Base-by-base conservation (phyloP, 768 basidiomycete species). In the Pleurotus pulmonarius region DNA sequence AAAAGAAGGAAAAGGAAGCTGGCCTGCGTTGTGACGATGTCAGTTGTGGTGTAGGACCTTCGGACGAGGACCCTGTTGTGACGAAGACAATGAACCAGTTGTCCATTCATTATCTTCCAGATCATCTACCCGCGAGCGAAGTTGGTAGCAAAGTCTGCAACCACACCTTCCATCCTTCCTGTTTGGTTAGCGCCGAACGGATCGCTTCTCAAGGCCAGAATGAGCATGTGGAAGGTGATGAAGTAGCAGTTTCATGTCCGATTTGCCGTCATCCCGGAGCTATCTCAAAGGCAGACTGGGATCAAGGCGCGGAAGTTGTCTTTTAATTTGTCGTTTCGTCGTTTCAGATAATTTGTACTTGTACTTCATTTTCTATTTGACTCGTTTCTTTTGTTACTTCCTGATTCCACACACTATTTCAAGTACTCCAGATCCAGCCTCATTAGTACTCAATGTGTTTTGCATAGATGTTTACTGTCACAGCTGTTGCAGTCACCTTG, bases 1-100 rank as follows among this genome's bases (percentile, higher is more conserved):
- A 92, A 67, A 77, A 80, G 57, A 76, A 81, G 55, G 90, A 92
- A 68, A 80, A 85, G 18, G 87, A 89, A 65, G 78, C 81, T 18
- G 90, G 88, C 0, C 64, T 90, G 62, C 75, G 90, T 48, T 92
- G 90, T 66, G 81, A 73, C 39, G 90, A 91, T 62, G 70, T 83
- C 25, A 83, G 82, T 58, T 92, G 90, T 67, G 88, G 87, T 2
- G 66, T 90, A 25, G 90, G 88, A 0, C 88, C 88, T 5, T 83
- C 82, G 12, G 88, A 90, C 56, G 88, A 89, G 13, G 86, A 88
- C 43, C 87, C 87, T 12, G 70, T 69, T 44, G 68, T 77, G 5
- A 67, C 65, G 49, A 51, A 67, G 15, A 62, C 65, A 0, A 65
- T 64, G 64, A 67, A 68, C 59, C 77, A 77, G 60, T 64, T 83